phyloP scores from a whole-genome alignment of 225 moss, liverwort and hornwort genomes.

The Pseudoscleropodium purum region DNA sequence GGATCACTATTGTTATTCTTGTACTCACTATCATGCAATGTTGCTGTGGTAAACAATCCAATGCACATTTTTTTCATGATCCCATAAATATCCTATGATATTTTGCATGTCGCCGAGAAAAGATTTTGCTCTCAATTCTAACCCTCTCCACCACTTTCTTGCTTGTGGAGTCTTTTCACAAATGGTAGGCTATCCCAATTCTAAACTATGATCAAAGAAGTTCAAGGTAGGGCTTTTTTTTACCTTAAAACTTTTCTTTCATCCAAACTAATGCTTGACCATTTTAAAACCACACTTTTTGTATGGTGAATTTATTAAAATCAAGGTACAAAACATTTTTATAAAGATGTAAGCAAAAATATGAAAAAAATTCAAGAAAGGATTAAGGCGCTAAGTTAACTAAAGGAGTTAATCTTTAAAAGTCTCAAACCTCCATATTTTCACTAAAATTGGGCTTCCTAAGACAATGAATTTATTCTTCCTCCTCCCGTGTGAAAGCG shows the following conservation, averaged over 20 bases:
- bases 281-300: too few relatives aligned
- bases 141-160: fast-evolving
- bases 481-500: background rate
- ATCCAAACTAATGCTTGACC: too few relatives aligned
- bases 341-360: background rate
- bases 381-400: too few relatives aligned
- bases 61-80: background rate
- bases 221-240: fast-evolving
- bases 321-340: too few relatives aligned
- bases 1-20: background rate
- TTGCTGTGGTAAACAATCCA: background rate
- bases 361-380: background rate
- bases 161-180: fast-evolving
- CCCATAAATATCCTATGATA: fast-evolving
- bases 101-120: fast-evolving
- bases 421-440: background rate
- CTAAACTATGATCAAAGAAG: fast-evolving
- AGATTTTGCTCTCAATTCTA: background rate
- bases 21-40: background rate
- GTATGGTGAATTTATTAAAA: background rate
- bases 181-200: background rate
- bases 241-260: background rate
- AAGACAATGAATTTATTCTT: too few relatives aligned
- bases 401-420: background rate
- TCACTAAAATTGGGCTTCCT: background rate